phyloP scores from a whole-genome alignment of 176 grass and related monocot species.

The Oryza punctata region DNA sequence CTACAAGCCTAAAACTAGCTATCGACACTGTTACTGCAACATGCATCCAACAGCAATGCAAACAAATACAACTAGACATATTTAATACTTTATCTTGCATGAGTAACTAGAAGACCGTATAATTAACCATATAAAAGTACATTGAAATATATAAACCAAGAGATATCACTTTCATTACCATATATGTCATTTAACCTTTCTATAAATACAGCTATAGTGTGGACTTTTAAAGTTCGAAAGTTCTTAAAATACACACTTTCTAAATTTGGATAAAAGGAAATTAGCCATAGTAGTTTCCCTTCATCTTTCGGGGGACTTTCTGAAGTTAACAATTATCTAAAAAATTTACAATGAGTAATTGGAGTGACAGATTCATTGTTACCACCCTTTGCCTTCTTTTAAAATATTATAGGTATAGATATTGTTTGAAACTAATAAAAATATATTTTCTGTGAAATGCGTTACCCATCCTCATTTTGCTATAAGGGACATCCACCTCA shows the following conservation, averaged over 20 bases:
- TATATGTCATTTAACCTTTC: not conserved
- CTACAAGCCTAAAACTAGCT: not conserved
- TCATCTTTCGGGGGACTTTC: no score
- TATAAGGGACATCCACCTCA: no score
- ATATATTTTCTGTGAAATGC: no score
- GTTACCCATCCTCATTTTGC: no score
- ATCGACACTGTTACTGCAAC: not conserved
- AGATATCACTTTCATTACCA: not conserved
- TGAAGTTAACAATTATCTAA: no score
- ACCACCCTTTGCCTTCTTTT: no score
- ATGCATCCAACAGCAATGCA: not conserved
- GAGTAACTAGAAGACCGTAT: not conserved
- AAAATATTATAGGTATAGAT: no score
- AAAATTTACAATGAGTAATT: no score
- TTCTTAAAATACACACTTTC: not conserved
- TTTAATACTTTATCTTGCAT: not conserved
- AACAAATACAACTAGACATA: not conserved
- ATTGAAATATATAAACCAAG: not conserved
- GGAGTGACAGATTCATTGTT: no score
- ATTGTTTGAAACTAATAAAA: no score
- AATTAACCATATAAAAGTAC: not conserved
- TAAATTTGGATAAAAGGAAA: not conserved
- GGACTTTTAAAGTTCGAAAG: not conserved
- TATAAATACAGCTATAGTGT: not conserved
- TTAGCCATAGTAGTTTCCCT: not conserved